Evolutionary conservation across 1,284 basidiomycete genomes (phyloP), one percentile per base, ranked within the genome.

Genomic region (Sanghuangporus weigelae): DNA sequence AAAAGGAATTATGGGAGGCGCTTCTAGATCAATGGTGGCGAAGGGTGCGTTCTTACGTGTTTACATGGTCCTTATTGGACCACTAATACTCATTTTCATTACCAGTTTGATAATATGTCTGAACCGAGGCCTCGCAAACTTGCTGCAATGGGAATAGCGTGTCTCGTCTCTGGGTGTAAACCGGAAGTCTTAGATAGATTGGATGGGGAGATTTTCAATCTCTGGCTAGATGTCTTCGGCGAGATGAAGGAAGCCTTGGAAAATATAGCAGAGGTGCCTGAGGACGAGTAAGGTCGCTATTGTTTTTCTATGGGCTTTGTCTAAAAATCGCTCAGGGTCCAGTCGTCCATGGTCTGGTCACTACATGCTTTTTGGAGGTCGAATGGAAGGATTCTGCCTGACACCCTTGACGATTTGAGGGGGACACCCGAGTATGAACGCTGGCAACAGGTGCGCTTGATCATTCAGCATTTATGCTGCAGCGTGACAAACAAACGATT

Each of bases 161-260:
- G 81, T 38, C 79, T 93, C 5, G 85, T 91, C 49, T 83, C 90
- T 1, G 87, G 89, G 0, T 86, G 84, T 40, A 80, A 82, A 26
- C 79, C 79, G 3, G 87, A 90, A 67, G 85, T 92, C n/a, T 80
- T 93, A 19, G 77, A 83, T 51, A 81, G 89, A 40, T 76, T 93
- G 23, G 80, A 84, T 12, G 82, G 80, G 5, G 92, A 93, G 69
- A 84, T 92, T 67, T 92, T 93, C 75, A 95, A 95, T 71, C 78
- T 96, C 49, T 96, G 93, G 91, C 78, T 93, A 55, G 94, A 96
- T 69, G 93, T 95, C 4, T 89, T 96, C 50, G 90, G 89, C 11
- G 94, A 96, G 73, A 79, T 95, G 61, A 90, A 86, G 70, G 92
- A 95, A 73, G 85, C 85, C 0, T 76, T 81, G 62, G 71, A 73